phyloP scores from a whole-genome alignment of 2,329 filamentous ascomycete species.

The Cryphonectria radicalis region DNA sequence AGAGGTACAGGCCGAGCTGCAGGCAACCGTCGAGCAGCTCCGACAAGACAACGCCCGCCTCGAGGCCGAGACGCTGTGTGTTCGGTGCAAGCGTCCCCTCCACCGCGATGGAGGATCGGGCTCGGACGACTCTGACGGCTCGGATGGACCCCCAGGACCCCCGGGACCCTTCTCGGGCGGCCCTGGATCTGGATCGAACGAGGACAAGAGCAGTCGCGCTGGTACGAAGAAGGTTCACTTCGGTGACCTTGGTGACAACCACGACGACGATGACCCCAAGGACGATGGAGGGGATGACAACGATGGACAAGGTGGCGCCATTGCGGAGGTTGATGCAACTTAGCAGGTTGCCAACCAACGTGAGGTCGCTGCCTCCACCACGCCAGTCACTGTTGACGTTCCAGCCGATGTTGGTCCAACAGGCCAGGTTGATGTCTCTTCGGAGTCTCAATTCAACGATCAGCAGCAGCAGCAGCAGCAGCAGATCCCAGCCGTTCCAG shows the following conservation, averaged over 20 bases:
- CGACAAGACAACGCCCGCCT: neutral
- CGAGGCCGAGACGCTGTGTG: neutral
- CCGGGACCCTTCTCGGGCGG: neutral
- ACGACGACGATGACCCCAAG: neutral
- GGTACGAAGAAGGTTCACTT: neutral
- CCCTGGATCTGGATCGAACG: neutral
- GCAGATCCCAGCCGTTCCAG: neutral
- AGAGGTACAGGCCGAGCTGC: neutral
- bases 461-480: neutral
- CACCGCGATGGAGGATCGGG: neutral
- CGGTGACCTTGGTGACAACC: neutral
- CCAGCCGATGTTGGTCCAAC: neutral
- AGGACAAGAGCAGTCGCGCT: neutral
- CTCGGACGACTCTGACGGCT: neutral
- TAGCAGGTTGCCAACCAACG: neutral
- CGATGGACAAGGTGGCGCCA: neutral
- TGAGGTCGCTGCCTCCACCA: neutral
- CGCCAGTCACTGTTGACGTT: neutral
- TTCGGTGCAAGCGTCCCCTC: neutral
- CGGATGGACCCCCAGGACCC: neutral
- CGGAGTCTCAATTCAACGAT: neutral
- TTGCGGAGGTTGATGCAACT: neutral
- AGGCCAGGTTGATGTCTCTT: neutral
- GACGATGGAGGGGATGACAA: slow-evolving; percentile 5
- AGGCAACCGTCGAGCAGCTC: neutral